Base-by-base conservation (phyloP, 106 monocot species). In the Apostasia ramifera region DNA sequence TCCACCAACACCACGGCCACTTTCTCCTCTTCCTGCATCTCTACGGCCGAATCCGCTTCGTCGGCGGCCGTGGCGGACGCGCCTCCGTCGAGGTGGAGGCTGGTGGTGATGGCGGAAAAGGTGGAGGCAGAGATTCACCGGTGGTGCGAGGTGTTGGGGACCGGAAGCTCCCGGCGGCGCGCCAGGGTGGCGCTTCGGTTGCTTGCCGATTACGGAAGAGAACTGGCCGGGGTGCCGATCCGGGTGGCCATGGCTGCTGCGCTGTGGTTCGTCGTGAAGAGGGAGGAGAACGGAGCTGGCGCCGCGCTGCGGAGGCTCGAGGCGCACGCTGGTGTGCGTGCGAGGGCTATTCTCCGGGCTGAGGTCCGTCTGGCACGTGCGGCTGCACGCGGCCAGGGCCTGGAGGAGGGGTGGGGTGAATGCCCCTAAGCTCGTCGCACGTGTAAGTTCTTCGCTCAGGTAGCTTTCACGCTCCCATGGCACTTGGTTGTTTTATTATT, bases 391-490 rank as follows among this genome's bases (percentile, higher is more conserved):
- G 1, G 58, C 56, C 51, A 53, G 63, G 43, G 54, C 48, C 70
- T 3, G 15, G 73, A 81, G 65, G 89, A 89, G 55, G 91, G 86
- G 0, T 89, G 77, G 79, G 89, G 68, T 12, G 89, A 93, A 79
- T 81, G 75, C 71, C 53, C 82, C 8, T 53, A 53, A 53, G 9
- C 8, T 8, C 53, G 53, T 5, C 6, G 12, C 6, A 11, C 12
- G 52, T 1, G 6, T 9, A 1, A 53, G 52, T 6, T 7, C 10
- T 1, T 53, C 10, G 1, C 9, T 10, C 53, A 26, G 26, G 26
- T 26, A 26, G 26, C 26, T 26, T 26, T 26, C 26, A 26, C 26
- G 26, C 26, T 26, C 26, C 26, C 26, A 26, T 26, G 26, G 26
- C 26, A 26, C 26, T 26, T 26, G 26, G 26, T 26, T 26, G 26